Evolutionary conservation across 768 basidiomycete genomes (phyloP).

Genomic region (Fibroporia radiculosa): DNA sequence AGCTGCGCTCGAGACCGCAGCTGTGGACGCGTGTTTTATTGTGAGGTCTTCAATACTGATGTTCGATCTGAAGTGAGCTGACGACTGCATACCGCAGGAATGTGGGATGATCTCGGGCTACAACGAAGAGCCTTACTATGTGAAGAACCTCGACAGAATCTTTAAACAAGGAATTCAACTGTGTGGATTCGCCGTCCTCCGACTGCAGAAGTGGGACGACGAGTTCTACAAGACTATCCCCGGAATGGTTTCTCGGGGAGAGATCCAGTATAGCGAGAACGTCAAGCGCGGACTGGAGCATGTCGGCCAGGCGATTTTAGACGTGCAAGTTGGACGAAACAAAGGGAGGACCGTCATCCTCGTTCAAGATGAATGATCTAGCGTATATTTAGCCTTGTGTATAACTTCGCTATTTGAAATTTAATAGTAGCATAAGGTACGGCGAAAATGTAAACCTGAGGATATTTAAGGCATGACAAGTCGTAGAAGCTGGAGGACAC

Average conservation of each 20-base stretch:
- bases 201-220: conserved; percentile 12
- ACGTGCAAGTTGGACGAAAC: conserved; percentile 23
- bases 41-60: no score
- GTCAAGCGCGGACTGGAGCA: conserved; percentile 20
- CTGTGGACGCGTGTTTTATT: conserved; percentile 16
- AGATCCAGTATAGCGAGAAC: conserved; percentile 26
- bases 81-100: no score
- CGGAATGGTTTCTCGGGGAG: conserved; percentile 14
- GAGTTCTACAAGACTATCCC: conserved; percentile 21
- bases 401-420: no score
- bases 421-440: no score
- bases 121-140: conserved; percentile 2
- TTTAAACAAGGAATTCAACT: conserved; percentile 16
- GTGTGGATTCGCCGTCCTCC: conserved; percentile 17
- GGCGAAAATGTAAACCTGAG: no score
- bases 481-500: no score
- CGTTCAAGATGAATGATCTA: conserved; percentile 3
- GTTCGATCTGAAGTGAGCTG: no score
- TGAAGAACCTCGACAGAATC: conserved; percentile 13
- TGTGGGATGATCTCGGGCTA: conserved; percentile 13
- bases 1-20: conserved; percentile 14
- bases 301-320: conserved; percentile 21
- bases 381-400: no score
- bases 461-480: no score
- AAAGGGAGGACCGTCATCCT: conserved; percentile 20